Evolutionary conservation across 345 rosid species (phyloP), one percentile per base, ranked within the genome.

Genomic region (Camelina neglecta): DNA sequence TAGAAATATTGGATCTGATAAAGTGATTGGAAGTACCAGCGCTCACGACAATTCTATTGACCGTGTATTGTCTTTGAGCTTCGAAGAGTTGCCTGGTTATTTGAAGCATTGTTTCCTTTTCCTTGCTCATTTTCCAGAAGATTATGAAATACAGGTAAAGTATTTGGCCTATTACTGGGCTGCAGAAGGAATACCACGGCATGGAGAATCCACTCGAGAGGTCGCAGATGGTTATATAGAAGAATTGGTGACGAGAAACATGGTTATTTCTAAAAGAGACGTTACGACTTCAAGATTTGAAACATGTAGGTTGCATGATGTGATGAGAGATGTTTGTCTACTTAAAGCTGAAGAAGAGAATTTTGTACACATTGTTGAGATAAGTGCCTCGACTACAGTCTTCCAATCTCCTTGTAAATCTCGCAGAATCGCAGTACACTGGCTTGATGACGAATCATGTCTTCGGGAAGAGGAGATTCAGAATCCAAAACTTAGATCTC

Each of bases 31-130:
- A 55, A 16, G 24, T 15, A 38, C 1, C 3, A 44, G 1, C 20
- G 15, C 15, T 2, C 24, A 21, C 62, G 41, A 20, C 11, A 13
- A 7, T 36, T 20, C 63, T 0, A 35, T 55, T 2, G 16, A 39
- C 11, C 23, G 29, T 56, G 45, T 69, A 1, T n/a, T 69, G 0
- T 69, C 65, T 16, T 1, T 57, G 0, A 69, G 74, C 65, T 69
- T 55, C 16, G 74, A 69, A 13, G 74, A 44, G 2, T 16, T 69
- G 2, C 64, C 65, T n/a, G 3, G 8, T 24, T 47, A 55, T 33
- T n/a, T 69, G 18, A 69, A 69, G 47, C 74, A 44, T 5, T 69
- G 65, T 8, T 69, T 69, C 6, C 55, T 69, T 11, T 69, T 57
- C 18, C 7, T 69, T 78, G 81, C 50, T 6, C 50, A 45, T 2